Base-by-base conservation (phyloP, 805 yeast species). In the Cyberlindnera japonica region DNA sequence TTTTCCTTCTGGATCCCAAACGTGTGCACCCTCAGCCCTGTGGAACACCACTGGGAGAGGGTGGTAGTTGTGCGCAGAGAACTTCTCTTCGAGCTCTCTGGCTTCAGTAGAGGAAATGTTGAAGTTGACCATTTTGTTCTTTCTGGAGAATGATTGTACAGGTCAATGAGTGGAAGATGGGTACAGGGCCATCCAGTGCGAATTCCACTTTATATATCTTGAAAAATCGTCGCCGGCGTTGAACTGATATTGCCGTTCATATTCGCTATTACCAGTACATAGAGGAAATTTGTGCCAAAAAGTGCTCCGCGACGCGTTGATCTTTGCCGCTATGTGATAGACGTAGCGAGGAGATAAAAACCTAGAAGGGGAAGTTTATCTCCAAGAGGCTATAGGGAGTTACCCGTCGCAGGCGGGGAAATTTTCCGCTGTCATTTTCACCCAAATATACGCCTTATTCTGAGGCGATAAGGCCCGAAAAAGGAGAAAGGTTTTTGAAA, bases 1-100 rank as follows among this genome's bases (percentile, higher is more conserved):
- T 28, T 82, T 86, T 50, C 96, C 97, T 67, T 91, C 98, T 7
- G 97, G 96, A 63, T 91, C 98, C 96, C 96, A 91, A 17, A 91
- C 96, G 50, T 86, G 83, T 20, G 96, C 96, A 36, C 98, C 98
- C 44, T 62, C 50, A 13, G 95, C 98, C 57, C 74, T 80, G 56
- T 84, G 74, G 67, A 91, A 85, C 13, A 91, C 97, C 45, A 91
- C 96, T 11, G 98, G 98, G 48, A 91, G 69, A 37, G 98, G 97
- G 67, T 88, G 96, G 70, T 91, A 91, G 72, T 91, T 91, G 69
- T 90, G 97, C 22, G 98, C 98, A 35, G 96, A 86, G 68, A 84
- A 88, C 46, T 83, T 68, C 41, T 75, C 65, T 65, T 91, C 97
- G 67, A 75, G 79, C 38, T 75, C 69, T 46, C 68, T 68, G 27